Conservation (phyloP, 495 filamentous ascomycete genomes). For the Geopyxis carbonaria region DNA sequence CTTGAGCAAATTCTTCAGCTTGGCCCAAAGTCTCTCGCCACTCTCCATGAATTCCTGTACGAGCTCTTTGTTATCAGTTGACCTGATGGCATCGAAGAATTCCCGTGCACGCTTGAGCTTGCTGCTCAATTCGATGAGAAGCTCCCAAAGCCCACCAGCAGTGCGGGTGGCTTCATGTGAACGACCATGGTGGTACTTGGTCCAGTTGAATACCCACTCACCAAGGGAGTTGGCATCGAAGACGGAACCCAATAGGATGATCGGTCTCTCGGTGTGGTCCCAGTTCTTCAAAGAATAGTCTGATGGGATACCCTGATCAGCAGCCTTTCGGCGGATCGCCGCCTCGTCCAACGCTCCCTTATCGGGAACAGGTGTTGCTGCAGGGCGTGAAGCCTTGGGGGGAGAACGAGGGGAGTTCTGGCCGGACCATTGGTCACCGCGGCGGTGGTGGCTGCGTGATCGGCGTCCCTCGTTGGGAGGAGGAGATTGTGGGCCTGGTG, state of each 20-base stretch:
- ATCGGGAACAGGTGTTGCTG: slow-evolving; percentile 10
- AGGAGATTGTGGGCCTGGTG: slow-evolving; percentile 22
- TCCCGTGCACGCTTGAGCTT: slow-evolving; percentile 89
- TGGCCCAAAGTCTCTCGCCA: slow-evolving; percentile 71
- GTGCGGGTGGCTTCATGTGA: slow-evolving; percentile 78
- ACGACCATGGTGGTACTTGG: slow-evolving; percentile 76
- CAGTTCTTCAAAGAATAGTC: slow-evolving; percentile 98
- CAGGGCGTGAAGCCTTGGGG: slow-evolving; percentile 31
- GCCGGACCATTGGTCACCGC: slow-evolving; percentile 20
- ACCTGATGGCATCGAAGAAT: slow-evolving; percentile 54
- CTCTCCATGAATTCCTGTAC: slow-evolving; percentile 84
- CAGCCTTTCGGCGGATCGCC: slow-evolving; percentile 43
- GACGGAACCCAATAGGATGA: slow-evolving; percentile 84
- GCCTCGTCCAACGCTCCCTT: slow-evolving; percentile 5
- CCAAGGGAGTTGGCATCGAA: slow-evolving; percentile 96
- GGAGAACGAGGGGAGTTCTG: slow-evolving; percentile 34
- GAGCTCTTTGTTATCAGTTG: slow-evolving; percentile 55
- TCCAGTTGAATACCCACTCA: slow-evolving; percentile 99
- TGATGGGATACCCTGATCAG: slow-evolving; percentile 68
- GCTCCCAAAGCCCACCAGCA: slow-evolving; percentile 86
- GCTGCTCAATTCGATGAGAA: slow-evolving; percentile 86
- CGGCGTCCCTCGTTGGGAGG: slow-evolving; percentile 17
- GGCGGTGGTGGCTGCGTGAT: slow-evolving; percentile 20
- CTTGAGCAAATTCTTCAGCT: slow-evolving; percentile 75
- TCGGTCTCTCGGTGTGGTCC: slow-evolving; percentile 79